phyloP scores from a whole-genome alignment of 768 basidiomycete species.

The Hebeloma cylindrosporum region DNA sequence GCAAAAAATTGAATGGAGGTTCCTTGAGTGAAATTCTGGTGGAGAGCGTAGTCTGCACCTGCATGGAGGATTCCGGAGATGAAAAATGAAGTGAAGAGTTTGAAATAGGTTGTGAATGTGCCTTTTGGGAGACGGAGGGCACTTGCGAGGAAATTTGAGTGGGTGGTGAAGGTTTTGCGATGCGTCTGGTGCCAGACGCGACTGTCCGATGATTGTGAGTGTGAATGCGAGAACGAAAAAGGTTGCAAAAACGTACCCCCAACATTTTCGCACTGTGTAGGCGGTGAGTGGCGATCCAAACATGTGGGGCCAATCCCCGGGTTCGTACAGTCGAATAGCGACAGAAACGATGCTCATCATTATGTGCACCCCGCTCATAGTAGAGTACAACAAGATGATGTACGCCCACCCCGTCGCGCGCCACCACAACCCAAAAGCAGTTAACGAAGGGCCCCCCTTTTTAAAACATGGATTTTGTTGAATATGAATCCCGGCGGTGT shows the following conservation, averaged over 20 bases:
- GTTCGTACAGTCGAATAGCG: conserved; percentile 22
- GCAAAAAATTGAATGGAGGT: conserved; percentile 17
- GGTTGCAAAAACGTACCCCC: conserved; percentile 36
- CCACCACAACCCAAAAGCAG: neutral
- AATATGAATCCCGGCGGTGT: neutral
- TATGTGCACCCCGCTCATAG: neutral
- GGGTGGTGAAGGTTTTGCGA: conserved; percentile 26
- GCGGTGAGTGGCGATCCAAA: conserved; percentile 32
- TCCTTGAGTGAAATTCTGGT: conserved; percentile 14
- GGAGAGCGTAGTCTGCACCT: conserved; percentile 28
- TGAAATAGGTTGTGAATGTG: conserved; percentile 22
- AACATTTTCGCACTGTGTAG: conserved; percentile 36
- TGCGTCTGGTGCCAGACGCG: too few species aligned
- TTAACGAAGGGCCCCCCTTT: neutral
- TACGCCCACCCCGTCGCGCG: neutral
- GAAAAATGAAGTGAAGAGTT: conserved; percentile 32
- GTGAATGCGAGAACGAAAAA: neutral
- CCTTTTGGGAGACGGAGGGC: conserved; percentile 26
- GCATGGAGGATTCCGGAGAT: conserved; percentile 35
- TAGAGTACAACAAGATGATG: neutral
- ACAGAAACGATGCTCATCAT: conserved; percentile 20
- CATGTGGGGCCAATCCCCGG: conserved; percentile 36
- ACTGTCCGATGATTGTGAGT: too few species aligned
- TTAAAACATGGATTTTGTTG: neutral
- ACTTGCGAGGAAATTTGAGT: conserved; percentile 25